Base-by-base conservation (phyloP, 352 stramenopile species). In the Pythium aphanidermatum region DNA sequence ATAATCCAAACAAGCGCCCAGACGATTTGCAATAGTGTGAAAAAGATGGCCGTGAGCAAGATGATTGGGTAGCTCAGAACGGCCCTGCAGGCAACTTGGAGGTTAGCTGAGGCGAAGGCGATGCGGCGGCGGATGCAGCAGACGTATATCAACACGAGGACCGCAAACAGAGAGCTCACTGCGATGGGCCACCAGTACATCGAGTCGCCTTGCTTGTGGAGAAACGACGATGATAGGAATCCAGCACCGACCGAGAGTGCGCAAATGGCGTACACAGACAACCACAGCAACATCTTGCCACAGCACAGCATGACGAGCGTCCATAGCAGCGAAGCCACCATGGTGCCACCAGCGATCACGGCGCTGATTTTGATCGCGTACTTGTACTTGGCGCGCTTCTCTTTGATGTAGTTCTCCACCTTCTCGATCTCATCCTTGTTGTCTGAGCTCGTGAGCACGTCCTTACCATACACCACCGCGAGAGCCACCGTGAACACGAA, bases 1-100 rank as follows among this genome's bases (percentile, higher is more conserved):
- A 89, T 36, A 23, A 68, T 67, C 84, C 83, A 97, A 37, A 83
- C 73, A 20, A 89, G 54, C 24, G 46, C 68, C 81, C 83, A 97
- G 11, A 62, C 43, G 44, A 90, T 67, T 54, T 84, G 71, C 4
- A 93, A 14, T n/a, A 86, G 13, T 21, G 88, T 68, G 42, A 79
- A 79, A n/a, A 78, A 20, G 12, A 92, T 79, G 3, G 82, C 76
- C 11, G 72, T 60, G 23, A 84, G 24, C 29, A 94, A 52, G 39
- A 93, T 72, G 16, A 84, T 77, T 12, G 63, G 64, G 52, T 94
- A 91, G 38, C 62, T 73, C 29, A 86, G 66, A 17, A 96, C 65
- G 5, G 84, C 80, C 11, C 65, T 72, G 41, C 87, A 74, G 12
- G 76, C 83, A 11, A 89, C 74, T 38, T 82, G 61, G 24, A 96